These are phyloP conservation scores for Mycothermus thermophilus DNA, from an alignment of 495 filamentous ascomycete genomes.

Conservation along the genomic window DNA sequence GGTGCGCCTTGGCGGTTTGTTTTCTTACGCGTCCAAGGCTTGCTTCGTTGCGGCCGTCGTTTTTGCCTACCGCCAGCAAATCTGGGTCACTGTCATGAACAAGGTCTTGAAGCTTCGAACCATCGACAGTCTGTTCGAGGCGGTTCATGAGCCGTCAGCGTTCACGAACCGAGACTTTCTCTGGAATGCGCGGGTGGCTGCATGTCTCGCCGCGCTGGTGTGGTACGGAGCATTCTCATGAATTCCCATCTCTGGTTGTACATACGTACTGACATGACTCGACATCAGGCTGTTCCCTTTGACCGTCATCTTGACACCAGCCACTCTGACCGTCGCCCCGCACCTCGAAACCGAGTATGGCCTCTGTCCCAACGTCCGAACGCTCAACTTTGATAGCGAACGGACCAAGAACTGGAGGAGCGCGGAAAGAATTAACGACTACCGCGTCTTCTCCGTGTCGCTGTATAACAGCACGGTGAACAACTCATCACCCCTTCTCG, in stretches of 20 bases:
- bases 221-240: slow-evolving; percentile 14
- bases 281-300: slow-evolving; percentile 15
- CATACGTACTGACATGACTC: background rate
- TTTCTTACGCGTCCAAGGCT: slow-evolving; percentile 17
- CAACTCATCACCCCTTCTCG: slow-evolving; percentile 1
- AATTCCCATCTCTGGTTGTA: background rate
- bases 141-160: slow-evolving; percentile 18
- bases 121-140: slow-evolving; percentile 24
- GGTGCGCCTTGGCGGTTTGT: slow-evolving; percentile 15
- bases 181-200: slow-evolving; percentile 19
- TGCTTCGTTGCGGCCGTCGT: slow-evolving; percentile 14
- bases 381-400: slow-evolving; percentile 19
- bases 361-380: slow-evolving; percentile 11
- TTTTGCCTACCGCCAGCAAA: slow-evolving; percentile 19
- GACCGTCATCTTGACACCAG: slow-evolving; percentile 16
- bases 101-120: slow-evolving; percentile 12
- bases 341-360: slow-evolving; percentile 1
- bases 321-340: slow-evolving; percentile 15
- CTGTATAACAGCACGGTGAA: slow-evolving; percentile 14
- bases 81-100: slow-evolving; percentile 16
- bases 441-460: slow-evolving; percentile 9
- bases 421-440: slow-evolving; percentile 6
- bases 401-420: slow-evolving; percentile 16
- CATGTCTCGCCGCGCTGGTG: slow-evolving; percentile 17
- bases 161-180: slow-evolving; percentile 21